Evolutionary conservation across 202 grass and related monocot species (phyloP).

Genomic region (Alloteropsis angusta): DNA sequence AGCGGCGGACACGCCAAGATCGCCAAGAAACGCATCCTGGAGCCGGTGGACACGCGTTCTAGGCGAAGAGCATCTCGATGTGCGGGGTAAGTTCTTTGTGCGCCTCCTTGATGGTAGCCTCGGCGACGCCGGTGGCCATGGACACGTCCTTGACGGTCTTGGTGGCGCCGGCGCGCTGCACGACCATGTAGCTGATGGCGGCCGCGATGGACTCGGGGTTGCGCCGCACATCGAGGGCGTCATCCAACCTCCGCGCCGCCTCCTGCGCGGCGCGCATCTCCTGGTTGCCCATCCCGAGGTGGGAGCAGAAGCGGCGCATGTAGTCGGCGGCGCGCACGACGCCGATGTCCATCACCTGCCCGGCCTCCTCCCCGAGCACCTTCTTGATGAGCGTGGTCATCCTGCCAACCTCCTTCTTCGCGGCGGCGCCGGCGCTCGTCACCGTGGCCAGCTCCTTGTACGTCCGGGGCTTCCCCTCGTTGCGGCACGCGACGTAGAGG

Average conservation of each 20-base stretch:
- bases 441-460: constrained; percentile 50
- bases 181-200: constrained; percentile 36
- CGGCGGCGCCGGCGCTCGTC: background rate
- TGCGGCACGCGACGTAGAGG: constrained; percentile 59
- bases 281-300: constrained; percentile 22
- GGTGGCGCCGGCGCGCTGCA: constrained; percentile 8
- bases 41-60: background rate
- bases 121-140: constrained; percentile 49
- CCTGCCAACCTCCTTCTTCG: constrained; percentile 51
- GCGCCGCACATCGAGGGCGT: constrained; percentile 29
- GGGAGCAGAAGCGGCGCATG: constrained; percentile 41
- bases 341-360: constrained; percentile 31
- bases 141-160: constrained; percentile 36
- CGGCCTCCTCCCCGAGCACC: constrained; percentile 39
- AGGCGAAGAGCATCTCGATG: constrained; percentile 28
- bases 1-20: background rate
- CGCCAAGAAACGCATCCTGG: background rate
- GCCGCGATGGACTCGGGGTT: constrained; percentile 39
- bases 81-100: constrained; percentile 47
- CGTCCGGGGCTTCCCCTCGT: constrained; percentile 59
- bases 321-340: constrained; percentile 44
- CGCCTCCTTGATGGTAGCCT: constrained; percentile 56
- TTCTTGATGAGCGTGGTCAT: constrained; percentile 37
- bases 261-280: constrained; percentile 29
- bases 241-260: constrained; percentile 22